Percentiles rank a stretch among this genome's conserved stretches.
These are phyloP conservation scores for Tillandsia leiboldiana DNA, from an alignment of 176 grass and related monocot species.

Conservation along the genomic window DNA sequence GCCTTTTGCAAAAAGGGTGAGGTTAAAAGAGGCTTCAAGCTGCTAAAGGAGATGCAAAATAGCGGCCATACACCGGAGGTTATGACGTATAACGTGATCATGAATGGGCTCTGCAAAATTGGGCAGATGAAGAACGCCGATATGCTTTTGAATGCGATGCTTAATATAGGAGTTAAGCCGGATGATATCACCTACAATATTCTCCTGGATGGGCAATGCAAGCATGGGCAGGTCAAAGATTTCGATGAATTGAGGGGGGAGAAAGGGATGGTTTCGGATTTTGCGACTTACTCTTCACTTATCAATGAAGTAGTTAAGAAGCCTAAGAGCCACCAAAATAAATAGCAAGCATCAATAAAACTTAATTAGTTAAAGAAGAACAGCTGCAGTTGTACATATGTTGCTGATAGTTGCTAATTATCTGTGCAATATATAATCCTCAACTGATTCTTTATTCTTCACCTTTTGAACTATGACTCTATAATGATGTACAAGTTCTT, in stretches of 20 bases:
- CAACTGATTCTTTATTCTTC: too few relatives aligned
- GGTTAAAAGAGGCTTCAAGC: slow-evolving; percentile 56
- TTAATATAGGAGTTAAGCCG: slow-evolving; percentile 51
- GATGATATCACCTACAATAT: slow-evolving; percentile 92
- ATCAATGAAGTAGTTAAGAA: slow-evolving; percentile 64
- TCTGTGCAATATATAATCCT: too few relatives aligned
- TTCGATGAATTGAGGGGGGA: slow-evolving; percentile 50
- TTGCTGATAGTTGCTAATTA: too few relatives aligned
- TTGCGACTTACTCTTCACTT: slow-evolving; percentile 51
- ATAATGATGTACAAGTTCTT: too few relatives aligned
- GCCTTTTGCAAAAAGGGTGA: slow-evolving; percentile 63
- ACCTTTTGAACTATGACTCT: too few relatives aligned
- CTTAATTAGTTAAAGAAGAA: neutral
- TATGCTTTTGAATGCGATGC: slow-evolving; percentile 71
- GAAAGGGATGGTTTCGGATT: slow-evolving; percentile 67
- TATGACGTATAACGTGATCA: slow-evolving; percentile 81
- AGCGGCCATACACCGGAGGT: slow-evolving; percentile 46
- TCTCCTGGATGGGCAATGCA: slow-evolving; percentile 73
- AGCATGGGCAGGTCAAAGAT: slow-evolving; percentile 39
- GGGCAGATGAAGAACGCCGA: slow-evolving; percentile 76
- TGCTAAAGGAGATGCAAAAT: slow-evolving; percentile 72
- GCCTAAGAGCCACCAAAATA: slow-evolving; percentile 26
- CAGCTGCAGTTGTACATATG: too few relatives aligned
- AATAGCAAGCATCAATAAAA: slow-evolving; percentile 4
- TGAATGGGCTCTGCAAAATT: slow-evolving; percentile 73